Evolutionary conservation across 1,284 basidiomycete genomes (phyloP).

Genomic region (Tremellales sp.): DNA sequence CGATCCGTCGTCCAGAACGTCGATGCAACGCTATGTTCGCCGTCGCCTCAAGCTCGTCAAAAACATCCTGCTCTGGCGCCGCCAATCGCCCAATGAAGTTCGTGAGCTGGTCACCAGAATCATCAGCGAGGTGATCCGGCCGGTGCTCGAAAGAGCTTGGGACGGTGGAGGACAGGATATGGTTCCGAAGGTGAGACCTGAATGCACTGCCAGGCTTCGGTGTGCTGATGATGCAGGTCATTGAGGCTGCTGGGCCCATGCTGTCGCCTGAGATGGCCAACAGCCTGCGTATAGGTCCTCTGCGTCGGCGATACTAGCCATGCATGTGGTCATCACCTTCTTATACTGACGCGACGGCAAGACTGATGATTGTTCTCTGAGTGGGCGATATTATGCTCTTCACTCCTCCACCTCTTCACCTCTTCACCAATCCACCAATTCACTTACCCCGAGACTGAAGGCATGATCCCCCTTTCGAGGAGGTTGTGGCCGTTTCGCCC

Average conservation of each 20-base stretch:
- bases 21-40: conserved; percentile 65
- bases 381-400: too few relatives aligned
- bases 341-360: too few relatives aligned
- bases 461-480: background rate
- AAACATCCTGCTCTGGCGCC: conserved; percentile 71
- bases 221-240: conserved; percentile 2
- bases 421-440: too few relatives aligned
- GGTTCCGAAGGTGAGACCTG: conserved; percentile 57
- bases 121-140: conserved; percentile 61
- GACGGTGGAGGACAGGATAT: conserved; percentile 76
- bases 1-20: conserved; percentile 68
- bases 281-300: conserved; percentile 28
- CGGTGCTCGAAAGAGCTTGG: conserved; percentile 73
- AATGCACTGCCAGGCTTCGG: too few relatives aligned
- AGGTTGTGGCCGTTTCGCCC: too few relatives aligned
- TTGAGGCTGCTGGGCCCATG: background rate
- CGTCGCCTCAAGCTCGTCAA: conserved; percentile 68
- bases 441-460: too few relatives aligned
- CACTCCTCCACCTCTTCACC: background rate
- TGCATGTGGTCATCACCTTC: background rate
- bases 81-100: conserved; percentile 62
- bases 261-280: conserved; percentile 23
- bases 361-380: background rate
- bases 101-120: conserved; percentile 59
- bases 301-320: conserved; percentile 9